Evolutionary conservation across 495 filamentous ascomycete genomes (phyloP).

Genomic region (Annulohypoxylon stygium): DNA sequence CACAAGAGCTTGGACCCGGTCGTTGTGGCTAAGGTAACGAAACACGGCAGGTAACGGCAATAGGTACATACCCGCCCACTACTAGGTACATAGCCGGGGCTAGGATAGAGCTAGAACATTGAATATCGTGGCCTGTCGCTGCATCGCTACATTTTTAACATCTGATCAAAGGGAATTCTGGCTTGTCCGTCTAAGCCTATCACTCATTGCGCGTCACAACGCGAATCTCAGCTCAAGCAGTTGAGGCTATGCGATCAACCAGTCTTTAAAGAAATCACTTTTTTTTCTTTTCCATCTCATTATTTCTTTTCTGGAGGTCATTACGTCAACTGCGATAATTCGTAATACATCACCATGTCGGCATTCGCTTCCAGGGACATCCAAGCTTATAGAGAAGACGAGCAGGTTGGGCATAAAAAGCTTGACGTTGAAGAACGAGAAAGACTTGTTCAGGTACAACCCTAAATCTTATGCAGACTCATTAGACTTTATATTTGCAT

Average conservation of each 20-base stretch:
- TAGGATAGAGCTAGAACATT: background rate
- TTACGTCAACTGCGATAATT: constrained; percentile 11
- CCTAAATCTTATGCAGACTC: background rate
- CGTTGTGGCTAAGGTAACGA: constrained; percentile 27
- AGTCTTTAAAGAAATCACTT: constrained; percentile 8
- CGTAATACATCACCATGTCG: constrained; percentile 61
- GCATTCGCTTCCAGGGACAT: constrained; percentile 65
- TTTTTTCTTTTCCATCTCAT: constrained; percentile 11
- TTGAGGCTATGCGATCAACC: constrained; percentile 36
- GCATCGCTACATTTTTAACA: constrained; percentile 18
- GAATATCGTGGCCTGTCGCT: constrained; percentile 30
- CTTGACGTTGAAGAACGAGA: constrained; percentile 77
- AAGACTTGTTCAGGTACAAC: constrained; percentile 68
- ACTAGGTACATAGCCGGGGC: background rate
- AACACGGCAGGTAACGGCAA: background rate
- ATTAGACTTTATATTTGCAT: constrained; percentile 23
- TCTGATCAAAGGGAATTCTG: constrained; percentile 26
- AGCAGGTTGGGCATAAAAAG: constrained; percentile 66
- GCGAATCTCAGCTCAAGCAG: constrained; percentile 11
- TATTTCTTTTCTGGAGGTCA: constrained; percentile 2
- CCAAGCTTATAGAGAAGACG: constrained; percentile 73
- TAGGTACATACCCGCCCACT: background rate
- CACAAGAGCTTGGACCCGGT: background rate
- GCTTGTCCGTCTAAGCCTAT: constrained; percentile 28
- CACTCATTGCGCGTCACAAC: constrained; percentile 36